Evolutionary conservation across 2,329 filamentous ascomycete genomes (phyloP).

Genomic region (Talaromyces pinophilus): DNA sequence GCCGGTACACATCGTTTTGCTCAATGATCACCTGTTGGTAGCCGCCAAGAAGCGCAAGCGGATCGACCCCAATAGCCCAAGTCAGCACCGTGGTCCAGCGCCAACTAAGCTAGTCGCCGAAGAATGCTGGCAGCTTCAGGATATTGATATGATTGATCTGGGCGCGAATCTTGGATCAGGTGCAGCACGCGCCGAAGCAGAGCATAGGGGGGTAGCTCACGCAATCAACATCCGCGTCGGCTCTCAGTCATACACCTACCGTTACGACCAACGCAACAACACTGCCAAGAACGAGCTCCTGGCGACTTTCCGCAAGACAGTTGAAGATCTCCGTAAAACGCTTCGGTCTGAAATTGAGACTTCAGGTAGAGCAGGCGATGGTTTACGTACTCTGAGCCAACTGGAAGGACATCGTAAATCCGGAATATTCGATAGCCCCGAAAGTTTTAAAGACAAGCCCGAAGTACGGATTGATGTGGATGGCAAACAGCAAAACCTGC

Average conservation of each 20-base stretch:
- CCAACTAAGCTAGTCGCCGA: conserved; percentile 83
- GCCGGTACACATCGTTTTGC: conserved; percentile 84
- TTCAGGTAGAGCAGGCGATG: conserved; percentile 79
- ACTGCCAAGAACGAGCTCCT: conserved; percentile 78
- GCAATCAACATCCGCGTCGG: conserved; percentile 90
- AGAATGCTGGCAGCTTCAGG: conserved; percentile 88
- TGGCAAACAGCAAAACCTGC: conserved; percentile 91
- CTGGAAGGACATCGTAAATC: conserved; percentile 77
- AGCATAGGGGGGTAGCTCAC: conserved; percentile 68
- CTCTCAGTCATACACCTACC: conserved; percentile 90
- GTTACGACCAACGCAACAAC: conserved; percentile 78
- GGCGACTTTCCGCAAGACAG: conserved; percentile 86
- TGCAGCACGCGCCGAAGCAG: conserved; percentile 42
- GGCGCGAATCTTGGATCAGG: conserved; percentile 52
- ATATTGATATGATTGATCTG: conserved; percentile 91
- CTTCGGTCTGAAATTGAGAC: conserved; percentile 84
- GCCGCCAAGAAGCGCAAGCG: conserved; percentile 93
- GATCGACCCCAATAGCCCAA: conserved; percentile 61
- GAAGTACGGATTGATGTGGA: conserved; percentile 90
- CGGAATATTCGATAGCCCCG: conserved; percentile 75
- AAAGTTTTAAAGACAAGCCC: conserved; percentile 70
- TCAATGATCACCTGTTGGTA: conserved; percentile 92
- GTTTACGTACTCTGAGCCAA: conserved; percentile 81
- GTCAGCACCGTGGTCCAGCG: conserved; percentile 46
- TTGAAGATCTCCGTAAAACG: conserved; percentile 85